These are phyloP conservation scores for Pseudocercospora ulei DNA, from an alignment of 2,329 filamentous ascomycete genomes.

Conservation along the genomic window DNA sequence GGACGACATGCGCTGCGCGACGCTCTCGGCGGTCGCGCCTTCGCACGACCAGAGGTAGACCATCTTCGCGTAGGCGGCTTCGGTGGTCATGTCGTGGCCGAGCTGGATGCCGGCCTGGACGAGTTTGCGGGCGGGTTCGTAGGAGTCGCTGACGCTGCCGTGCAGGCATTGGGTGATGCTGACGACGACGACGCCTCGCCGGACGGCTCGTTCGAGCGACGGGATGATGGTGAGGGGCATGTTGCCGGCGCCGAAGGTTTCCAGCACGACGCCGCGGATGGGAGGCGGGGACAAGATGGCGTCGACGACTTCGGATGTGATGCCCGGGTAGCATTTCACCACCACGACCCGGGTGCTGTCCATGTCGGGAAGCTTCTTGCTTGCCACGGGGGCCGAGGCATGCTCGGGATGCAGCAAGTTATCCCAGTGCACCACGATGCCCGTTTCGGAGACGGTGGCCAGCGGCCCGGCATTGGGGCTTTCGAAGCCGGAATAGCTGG, in stretches of 20 bases:
- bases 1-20: slow-evolving; percentile 60
- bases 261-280: slow-evolving; percentile 69
- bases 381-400: slow-evolving; percentile 33
- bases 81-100: slow-evolving; percentile 77
- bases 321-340: slow-evolving; percentile 81
- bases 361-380: slow-evolving; percentile 41
- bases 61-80: slow-evolving; percentile 83
- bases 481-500: slow-evolving; percentile 76
- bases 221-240: slow-evolving; percentile 75
- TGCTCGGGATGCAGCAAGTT: slow-evolving; percentile 48
- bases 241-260: slow-evolving; percentile 90
- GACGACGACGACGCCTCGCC: slow-evolving; percentile 73
- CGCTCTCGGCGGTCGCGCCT: slow-evolving; percentile 51
- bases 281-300: slow-evolving; percentile 59
- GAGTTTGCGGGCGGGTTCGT: slow-evolving; percentile 49
- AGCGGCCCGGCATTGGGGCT: slow-evolving; percentile 78
- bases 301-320: slow-evolving; percentile 81
- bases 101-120: slow-evolving; percentile 82
- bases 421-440: slow-evolving; percentile 44
- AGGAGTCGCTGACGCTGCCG: slow-evolving; percentile 35
- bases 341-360: slow-evolving; percentile 85
- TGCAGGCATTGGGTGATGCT: slow-evolving; percentile 74
- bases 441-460: slow-evolving; percentile 53
- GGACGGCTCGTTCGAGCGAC: slow-evolving; percentile 54
- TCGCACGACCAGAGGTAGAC: slow-evolving; percentile 59